These are phyloP conservation scores for Hansenula anomala DNA, from an alignment of 1,139 yeast genomes.

Conservation along the genomic window DNA sequence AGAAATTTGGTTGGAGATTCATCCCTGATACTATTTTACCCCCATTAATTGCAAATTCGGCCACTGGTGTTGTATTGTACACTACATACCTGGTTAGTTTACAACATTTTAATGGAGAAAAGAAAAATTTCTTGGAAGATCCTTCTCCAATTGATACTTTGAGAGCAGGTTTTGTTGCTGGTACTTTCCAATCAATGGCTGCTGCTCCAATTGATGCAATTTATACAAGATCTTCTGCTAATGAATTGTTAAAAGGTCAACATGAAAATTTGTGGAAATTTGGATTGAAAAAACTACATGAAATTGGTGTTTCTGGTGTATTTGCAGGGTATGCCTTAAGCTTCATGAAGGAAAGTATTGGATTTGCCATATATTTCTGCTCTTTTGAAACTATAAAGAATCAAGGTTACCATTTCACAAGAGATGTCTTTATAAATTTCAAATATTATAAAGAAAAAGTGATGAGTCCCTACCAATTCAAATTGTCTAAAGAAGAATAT, in stretches of 20 bases:
- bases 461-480: slow-evolving; percentile 9
- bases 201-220: slow-evolving; percentile 95
- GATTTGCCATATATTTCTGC: slow-evolving; percentile 83
- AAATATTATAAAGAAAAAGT: slow-evolving; percentile 16
- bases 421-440: slow-evolving; percentile 15
- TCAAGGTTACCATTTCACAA: slow-evolving; percentile 48
- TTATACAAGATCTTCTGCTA: slow-evolving; percentile 72
- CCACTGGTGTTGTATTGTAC: slow-evolving; percentile 80
- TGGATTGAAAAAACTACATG: slow-evolving; percentile 61
- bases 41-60: slow-evolving; percentile 82
- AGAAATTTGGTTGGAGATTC: slow-evolving; percentile 80
- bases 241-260: slow-evolving; percentile 64
- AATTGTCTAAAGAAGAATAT: slow-evolving; percentile 22
- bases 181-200: slow-evolving; percentile 80
- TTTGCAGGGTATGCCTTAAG: slow-evolving; percentile 86
- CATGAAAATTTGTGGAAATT: slow-evolving; percentile 76
- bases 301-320: slow-evolving; percentile 78
- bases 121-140: slow-evolving; percentile 20
- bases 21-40: slow-evolving; percentile 84
- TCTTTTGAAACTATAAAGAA: slow-evolving; percentile 82
- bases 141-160: slow-evolving; percentile 52
- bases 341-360: slow-evolving; percentile 72
- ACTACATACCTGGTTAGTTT: slow-evolving; percentile 67
- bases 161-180: slow-evolving; percentile 82
- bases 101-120: slow-evolving; percentile 27